These are phyloP conservation scores for Candida frijolesensis DNA, from an alignment of 1,139 yeast genomes.

Conservation along the genomic window DNA sequence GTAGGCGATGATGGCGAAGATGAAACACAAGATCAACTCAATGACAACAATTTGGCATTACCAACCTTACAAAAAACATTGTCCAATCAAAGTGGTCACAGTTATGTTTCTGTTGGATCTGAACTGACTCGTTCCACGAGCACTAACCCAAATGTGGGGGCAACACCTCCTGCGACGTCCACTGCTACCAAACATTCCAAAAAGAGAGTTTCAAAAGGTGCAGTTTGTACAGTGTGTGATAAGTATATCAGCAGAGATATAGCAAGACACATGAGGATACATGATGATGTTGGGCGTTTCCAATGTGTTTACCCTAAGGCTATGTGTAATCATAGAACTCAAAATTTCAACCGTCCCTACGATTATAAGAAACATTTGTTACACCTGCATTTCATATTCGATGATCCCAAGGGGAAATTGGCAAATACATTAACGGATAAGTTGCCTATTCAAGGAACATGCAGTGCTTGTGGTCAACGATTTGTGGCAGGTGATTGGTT, in stretches of 20 bases:
- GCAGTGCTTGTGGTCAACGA: constrained; percentile 41
- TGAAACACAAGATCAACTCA: constrained; percentile 3
- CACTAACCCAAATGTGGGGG: constrained; percentile 10
- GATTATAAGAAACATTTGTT: constrained; percentile 51
- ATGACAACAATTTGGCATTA: constrained; percentile 3
- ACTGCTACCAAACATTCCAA: constrained; percentile 14
- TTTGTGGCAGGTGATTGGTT: constrained; percentile 45
- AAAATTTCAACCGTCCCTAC: constrained; percentile 50
- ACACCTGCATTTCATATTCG: constrained; percentile 47
- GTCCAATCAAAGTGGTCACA: constrained; percentile 29
- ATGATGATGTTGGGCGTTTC: constrained; percentile 49
- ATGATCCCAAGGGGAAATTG: constrained; percentile 45
- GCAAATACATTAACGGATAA: constrained; percentile 49
- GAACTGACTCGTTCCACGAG: constrained; percentile 9
- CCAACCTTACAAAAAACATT: constrained; percentile 7
- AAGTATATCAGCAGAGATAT: constrained; percentile 47
- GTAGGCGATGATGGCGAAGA: constrained; percentile 6
- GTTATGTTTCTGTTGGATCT: constrained; percentile 17
- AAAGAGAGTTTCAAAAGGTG: constrained; percentile 40
- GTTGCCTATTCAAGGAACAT: constrained; percentile 40
- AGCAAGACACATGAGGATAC: constrained; percentile 49
- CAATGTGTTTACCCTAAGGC: constrained; percentile 47
- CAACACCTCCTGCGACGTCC: constrained; percentile 6
- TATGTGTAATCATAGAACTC: constrained; percentile 48
- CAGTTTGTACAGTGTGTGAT: constrained; percentile 43